Evolutionary conservation across 2,329 filamentous ascomycete genomes (phyloP), one percentile per base, ranked within the genome.

Genomic region (Nothopassalora personata): DNA sequence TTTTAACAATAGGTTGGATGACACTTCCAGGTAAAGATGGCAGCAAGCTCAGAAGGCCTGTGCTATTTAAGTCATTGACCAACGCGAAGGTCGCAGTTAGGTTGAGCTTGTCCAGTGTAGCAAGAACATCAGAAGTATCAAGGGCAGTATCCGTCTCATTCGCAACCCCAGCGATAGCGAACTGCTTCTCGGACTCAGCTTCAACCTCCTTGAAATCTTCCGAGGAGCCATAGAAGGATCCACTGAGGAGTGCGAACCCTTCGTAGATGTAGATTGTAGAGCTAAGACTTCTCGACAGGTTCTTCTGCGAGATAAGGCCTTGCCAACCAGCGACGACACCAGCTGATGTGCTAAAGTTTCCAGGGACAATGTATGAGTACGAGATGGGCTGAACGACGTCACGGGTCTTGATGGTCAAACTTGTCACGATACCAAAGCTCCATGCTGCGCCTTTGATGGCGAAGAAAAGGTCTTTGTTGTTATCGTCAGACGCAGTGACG

Each of bases 401-500:
- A 8, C 64, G 61, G 9, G 64, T 72, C 33, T 66, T 56, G 54
- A 67, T 61, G 10, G 52, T 57, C 47, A 68, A 68, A 30, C 60
- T 51, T n/a, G 68, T 71, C 34, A 70, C 63, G 49, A 71, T 65
- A n/a, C 64, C 68, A 33, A 70, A 70, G 6, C 59, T 64, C 53
- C 59, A 63, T 5, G 62, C 66, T 9, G 66, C 69, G 10, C 68
- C 67, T 48, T 59, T 60, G n/a, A 70, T 58, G 19, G 67, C 68
- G 58, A 65, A 70, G 62, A 67, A 70, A 27, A 71, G 60, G 48
- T 71, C 69, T 4, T 62, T 43, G 55, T 67, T 59, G 10, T 61
- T 53, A 11, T 54, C 57, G 1, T 61, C 70, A 0, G 78, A 80
- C 0, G 73, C 72, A 1, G 59, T 72, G 7, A 75, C 69, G 23